phyloP scores from a whole-genome alignment of 164 flowering plant genomes.

The Saururus chinensis region DNA sequence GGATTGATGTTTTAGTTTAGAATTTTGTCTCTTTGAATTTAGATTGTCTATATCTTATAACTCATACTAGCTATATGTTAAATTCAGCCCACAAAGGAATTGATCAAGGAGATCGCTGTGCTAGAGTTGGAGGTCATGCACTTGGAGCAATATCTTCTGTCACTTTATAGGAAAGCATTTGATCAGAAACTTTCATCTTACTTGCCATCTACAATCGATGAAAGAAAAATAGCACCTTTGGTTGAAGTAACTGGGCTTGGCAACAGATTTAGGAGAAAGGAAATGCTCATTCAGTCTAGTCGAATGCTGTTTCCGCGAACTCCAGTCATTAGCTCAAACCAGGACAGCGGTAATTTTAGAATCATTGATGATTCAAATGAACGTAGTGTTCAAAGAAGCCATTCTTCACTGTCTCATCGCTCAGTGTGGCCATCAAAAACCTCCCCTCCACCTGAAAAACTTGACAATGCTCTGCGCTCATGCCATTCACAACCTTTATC shows the following conservation, averaged over 20 bases:
- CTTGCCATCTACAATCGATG: slow-evolving; percentile 35
- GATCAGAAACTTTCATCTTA: slow-evolving; percentile 37
- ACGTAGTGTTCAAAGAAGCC: slow-evolving; percentile 62
- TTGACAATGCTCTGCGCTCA: slow-evolving; percentile 40
- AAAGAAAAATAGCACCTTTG: slow-evolving; percentile 24
- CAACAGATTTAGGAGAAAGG: slow-evolving; percentile 15
- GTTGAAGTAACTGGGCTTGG: slow-evolving; percentile 23
- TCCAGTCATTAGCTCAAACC: slow-evolving; percentile 15
- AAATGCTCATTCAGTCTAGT: slow-evolving; percentile 16
- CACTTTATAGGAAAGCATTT: slow-evolving; percentile 68
- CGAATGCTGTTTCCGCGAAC: slow-evolving; percentile 9
- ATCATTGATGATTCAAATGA: slow-evolving; percentile 31
- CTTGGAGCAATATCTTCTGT: slow-evolving; percentile 78
- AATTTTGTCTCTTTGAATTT: background rate
- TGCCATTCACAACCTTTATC: slow-evolving; percentile 92
- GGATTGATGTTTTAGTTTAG: too few relatives aligned
- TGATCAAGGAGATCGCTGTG: slow-evolving; percentile 66
- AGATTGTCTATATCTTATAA: background rate
- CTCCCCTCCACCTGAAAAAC: slow-evolving; percentile 43
- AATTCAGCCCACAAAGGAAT: slow-evolving; percentile 55
- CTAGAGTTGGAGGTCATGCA: slow-evolving; percentile 65
- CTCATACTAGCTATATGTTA: background rate
- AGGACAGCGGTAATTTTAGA: slow-evolving; percentile 15
- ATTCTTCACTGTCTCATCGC: slow-evolving; percentile 62
- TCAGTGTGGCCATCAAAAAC: slow-evolving; percentile 32